Percentiles rank a stretch among this genome's conserved stretches.
phyloP scores from a whole-genome alignment of 495 filamentous ascomycete genomes.

The Hypoxylon cercidicola region DNA sequence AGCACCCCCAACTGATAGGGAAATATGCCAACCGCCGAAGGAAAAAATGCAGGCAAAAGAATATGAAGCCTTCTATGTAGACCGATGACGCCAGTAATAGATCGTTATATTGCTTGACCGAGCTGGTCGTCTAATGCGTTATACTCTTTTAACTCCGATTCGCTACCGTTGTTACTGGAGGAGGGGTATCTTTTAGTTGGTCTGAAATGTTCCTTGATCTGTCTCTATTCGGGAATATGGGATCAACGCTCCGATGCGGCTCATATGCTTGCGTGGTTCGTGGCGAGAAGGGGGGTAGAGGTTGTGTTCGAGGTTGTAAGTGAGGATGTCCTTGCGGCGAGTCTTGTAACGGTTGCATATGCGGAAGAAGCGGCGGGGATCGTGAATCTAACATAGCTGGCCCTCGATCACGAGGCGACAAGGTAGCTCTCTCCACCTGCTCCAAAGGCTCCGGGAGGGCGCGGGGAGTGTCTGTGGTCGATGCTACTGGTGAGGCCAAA shows the following conservation, averaged over 20 bases:
- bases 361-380: slow-evolving; percentile 40
- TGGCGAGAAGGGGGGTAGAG: slow-evolving; percentile 39
- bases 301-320: slow-evolving; percentile 44
- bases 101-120: slow-evolving; percentile 25
- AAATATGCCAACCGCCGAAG: slow-evolving; percentile 18
- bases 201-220: slow-evolving; percentile 44
- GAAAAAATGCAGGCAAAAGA: slow-evolving; percentile 21
- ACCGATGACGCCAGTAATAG: slow-evolving; percentile 16
- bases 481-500: slow-evolving; percentile 37
- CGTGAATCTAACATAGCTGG: slow-evolving; percentile 37
- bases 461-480: slow-evolving; percentile 44
- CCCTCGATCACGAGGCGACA: slow-evolving; percentile 43
- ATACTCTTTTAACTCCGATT: slow-evolving; percentile 40
- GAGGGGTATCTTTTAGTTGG: slow-evolving; percentile 38
- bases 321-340: slow-evolving; percentile 33
- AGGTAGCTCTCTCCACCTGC: slow-evolving; percentile 44
- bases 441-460: slow-evolving; percentile 44
- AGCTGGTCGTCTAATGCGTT: slow-evolving; percentile 26
- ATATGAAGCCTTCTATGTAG: slow-evolving; percentile 22
- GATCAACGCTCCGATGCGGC: slow-evolving; percentile 39
- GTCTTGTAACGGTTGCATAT: slow-evolving; percentile 39
- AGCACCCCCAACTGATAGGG: slow-evolving; percentile 13
- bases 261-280: slow-evolving; percentile 41
- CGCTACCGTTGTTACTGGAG: slow-evolving; percentile 45
- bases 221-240: slow-evolving; percentile 47